Base-by-base conservation (phyloP, 495 filamentous ascomycete species). In the Trichoderma virens region DNA sequence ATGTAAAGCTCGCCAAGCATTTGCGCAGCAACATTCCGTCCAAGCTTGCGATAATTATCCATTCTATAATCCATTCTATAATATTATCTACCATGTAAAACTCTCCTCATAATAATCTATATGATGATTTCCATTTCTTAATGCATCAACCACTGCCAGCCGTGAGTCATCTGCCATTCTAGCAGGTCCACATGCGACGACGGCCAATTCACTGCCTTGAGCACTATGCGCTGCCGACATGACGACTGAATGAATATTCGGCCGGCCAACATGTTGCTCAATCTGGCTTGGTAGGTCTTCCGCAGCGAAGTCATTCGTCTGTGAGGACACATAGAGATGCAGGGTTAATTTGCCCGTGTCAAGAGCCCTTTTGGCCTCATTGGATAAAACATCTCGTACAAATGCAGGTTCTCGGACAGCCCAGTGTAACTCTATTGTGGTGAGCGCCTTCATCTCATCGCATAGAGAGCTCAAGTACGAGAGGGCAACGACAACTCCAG, bases 401-500 rank as follows among this genome's bases (percentile, higher is more conserved):
- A 68, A 62, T 4, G 18, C 59, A n/a, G 56, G 9, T 43, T 80
- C 75, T 35, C 74, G 72, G 0, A 74, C 73, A 1, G 76, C 74
- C 79, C 80, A 83, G 23, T 82, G 65, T 8, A 82, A 73, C 68
- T 32, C 75, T 71, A 64, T 76, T 27, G 65, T 67, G 9, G 67
- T 5, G 70, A 69, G 34, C 31, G 62, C 63, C 18, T 80, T 64
- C 47, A 80, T 76, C 23, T 74, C 71, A 9, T 74, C 70, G 51
- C 16, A 30, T 18, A 64, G 27, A 16, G 35, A 20, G 8, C 11
- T 20, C 31, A 88, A 70, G 66, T 86, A 83, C 0, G 85, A 79
- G 2, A 85, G 69, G 3, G 80, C 74, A 0, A 78, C 82, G 0
- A 85, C 80, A 51, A 88, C 82, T 0, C 86, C 86, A 3, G 81